Evolutionary conservation across 2,329 filamentous ascomycete species (phyloP).

Genomic region (Penicillium fuscoglaucum): DNA sequence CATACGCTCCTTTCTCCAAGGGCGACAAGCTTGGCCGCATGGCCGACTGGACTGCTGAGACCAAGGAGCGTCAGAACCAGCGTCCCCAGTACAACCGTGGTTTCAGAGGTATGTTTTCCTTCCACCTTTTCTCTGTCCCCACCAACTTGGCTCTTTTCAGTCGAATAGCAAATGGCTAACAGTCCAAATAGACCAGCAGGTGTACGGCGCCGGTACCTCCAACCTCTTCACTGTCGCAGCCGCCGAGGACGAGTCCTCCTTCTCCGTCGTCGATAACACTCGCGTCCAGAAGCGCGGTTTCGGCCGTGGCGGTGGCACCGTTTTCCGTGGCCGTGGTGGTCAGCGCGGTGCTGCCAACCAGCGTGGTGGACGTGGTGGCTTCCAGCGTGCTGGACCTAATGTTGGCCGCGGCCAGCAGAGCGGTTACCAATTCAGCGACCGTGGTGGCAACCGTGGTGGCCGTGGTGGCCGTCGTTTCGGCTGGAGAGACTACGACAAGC

Average conservation of each 20-base stretch:
- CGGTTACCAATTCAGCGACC: constrained; percentile 67
- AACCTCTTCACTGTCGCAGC: constrained; percentile 86
- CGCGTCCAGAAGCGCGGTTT: constrained; percentile 85
- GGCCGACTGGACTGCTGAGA: constrained; percentile 95
- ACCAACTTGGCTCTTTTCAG: not conserved
- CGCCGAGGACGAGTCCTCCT: constrained; percentile 93
- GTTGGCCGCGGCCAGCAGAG: constrained; percentile 63
- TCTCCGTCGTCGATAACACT: constrained; percentile 96
- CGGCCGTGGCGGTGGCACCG: constrained; percentile 80
- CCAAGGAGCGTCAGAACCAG: constrained; percentile 71
- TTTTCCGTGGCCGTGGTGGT: constrained; percentile 71
- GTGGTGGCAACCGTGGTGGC: constrained; percentile 64
- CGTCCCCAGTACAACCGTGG: constrained; percentile 89
- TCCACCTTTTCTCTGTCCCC: constrained; percentile 2
- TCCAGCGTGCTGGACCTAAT: constrained; percentile 68
- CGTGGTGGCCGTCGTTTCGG: constrained; percentile 83
- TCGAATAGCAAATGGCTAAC: constrained; percentile 12
- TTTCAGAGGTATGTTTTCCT: constrained; percentile 70
- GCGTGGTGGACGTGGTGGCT: constrained; percentile 68
- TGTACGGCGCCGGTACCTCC: constrained; percentile 86
- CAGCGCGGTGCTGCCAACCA: constrained; percentile 76
- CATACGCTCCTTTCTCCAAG: constrained; percentile 97
- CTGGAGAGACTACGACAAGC: constrained; percentile 99
- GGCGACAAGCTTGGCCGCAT: constrained; percentile 98
- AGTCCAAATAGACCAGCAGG: constrained; percentile 74